Conservation (phyloP, 2,329 filamentous ascomycete species). For the Tolypocladium pustulatum region DNA sequence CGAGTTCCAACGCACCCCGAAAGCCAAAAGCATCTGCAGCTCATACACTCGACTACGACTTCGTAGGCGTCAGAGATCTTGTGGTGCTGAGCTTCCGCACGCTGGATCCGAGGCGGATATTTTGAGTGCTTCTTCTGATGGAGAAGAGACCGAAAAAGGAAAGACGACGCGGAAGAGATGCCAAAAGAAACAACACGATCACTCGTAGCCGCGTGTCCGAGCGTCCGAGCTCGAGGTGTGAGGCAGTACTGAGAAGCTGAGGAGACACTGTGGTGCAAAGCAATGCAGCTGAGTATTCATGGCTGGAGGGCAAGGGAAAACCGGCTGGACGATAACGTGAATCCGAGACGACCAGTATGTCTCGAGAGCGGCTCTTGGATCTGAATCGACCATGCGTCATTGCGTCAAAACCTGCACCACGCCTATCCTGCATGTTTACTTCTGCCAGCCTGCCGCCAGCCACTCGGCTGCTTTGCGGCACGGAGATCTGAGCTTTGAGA, state of each 20-base stretch:
- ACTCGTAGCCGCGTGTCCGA: not conserved
- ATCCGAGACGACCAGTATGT: not conserved
- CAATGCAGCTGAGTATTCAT: not conserved
- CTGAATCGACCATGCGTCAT: not conserved
- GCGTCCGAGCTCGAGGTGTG: not conserved
- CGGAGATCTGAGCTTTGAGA: not conserved
- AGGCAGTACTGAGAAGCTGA: not conserved
- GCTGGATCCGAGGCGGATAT: not conserved
- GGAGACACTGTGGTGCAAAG: not conserved
- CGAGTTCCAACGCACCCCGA: not conserved
- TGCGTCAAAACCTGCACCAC: not conserved
- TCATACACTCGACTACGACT: not conserved
- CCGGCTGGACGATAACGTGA: not conserved
- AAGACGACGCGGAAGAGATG: not conserved
- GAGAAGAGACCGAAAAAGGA: not conserved
- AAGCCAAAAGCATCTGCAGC: not conserved
- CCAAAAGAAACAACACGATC: not conserved
- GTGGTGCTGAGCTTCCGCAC: not conserved
- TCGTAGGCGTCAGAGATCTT: not conserved
- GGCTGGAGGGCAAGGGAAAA: not conserved
- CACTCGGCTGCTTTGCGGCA: not conserved
- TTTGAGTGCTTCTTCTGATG: not conserved
- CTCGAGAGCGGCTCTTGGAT: not conserved
- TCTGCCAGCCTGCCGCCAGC: not conserved
- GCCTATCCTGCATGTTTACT: not conserved